A percentile compares a stretch with the other conserved stretches of the same genome.
Evolutionary conservation across 306 rosid species (phyloP).

Genomic region (Arachis hypogaea): DNA sequence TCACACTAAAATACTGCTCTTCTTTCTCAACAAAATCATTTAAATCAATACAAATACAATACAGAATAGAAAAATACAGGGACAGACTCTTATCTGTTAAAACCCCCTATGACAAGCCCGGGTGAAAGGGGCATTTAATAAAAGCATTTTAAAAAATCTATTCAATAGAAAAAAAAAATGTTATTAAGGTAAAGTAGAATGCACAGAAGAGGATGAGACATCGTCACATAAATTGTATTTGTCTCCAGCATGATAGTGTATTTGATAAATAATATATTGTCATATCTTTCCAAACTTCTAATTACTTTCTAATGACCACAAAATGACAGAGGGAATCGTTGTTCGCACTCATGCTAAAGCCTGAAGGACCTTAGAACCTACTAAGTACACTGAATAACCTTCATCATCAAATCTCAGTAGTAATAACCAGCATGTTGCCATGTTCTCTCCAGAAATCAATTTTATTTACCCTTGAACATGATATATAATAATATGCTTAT

Average conservation of each 20-base stretch:
- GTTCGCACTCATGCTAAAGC: neutral
- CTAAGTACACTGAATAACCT: neutral
- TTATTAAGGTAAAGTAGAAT: no score
- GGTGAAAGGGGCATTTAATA: neutral
- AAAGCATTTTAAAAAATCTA: neutral
- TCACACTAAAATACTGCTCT: neutral
- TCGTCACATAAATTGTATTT: no score
- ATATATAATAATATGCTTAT: neutral
- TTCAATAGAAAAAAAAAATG: no score
- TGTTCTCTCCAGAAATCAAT: neutral
- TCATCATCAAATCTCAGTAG: no score
- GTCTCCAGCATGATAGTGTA: no score
- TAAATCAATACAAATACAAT: neutral
- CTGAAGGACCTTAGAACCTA: neutral
- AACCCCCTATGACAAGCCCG: neutral
- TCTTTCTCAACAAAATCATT: neutral
- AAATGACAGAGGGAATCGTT: no score
- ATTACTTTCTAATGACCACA: no score
- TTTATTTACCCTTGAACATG: neutral
- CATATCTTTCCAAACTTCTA: no score
- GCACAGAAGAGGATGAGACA: no score
- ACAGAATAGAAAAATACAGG: neutral
- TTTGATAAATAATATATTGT: no score
- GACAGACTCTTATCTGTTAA: neutral
- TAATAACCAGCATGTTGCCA: neutral